Percentiles rank a stretch among this genome's conserved stretches.
Conservation (phyloP, 306 rosid genomes). For the Medicago ruthenica region DNA sequence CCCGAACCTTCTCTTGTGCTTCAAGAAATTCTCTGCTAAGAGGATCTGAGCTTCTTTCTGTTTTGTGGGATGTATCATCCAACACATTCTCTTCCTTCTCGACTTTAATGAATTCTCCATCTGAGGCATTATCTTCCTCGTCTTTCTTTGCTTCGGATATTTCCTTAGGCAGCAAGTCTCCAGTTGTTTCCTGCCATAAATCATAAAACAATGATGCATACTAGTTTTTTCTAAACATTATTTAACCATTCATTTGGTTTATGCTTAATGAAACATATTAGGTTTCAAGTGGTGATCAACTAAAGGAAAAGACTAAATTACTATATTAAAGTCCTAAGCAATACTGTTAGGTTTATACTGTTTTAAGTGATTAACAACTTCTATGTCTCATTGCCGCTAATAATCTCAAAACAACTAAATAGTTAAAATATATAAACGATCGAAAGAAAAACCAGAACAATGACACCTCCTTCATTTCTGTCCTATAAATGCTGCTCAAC, state of each 20-base stretch:
- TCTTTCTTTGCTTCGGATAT: conserved; percentile 67
- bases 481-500: neutral
- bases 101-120: conserved; percentile 93
- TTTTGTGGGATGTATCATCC: conserved; percentile 49
- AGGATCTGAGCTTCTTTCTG: conserved; percentile 62
- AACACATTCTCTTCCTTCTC: conserved; percentile 70
- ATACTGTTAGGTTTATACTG: conserved; percentile 5
- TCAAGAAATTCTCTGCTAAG: conserved; percentile 79
- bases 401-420: conserved; percentile 8
- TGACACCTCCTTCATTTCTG: neutral
- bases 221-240: neutral
- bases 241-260: conserved; percentile 2
- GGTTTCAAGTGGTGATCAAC: too few species aligned
- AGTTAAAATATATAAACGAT: conserved; percentile 11
- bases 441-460: neutral
- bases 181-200: conserved; percentile 61
- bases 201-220: conserved; percentile 3
- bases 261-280: conserved; percentile 18
- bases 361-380: conserved; percentile 6
- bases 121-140: conserved; percentile 82
- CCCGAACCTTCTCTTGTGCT: conserved; percentile 82
- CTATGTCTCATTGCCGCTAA: neutral
- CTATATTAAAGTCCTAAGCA: conserved; percentile 18
- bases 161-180: conserved; percentile 47
- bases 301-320: neutral